phyloP scores from a whole-genome alignment of 441 rosid species.

The Populus tomentosa region DNA sequence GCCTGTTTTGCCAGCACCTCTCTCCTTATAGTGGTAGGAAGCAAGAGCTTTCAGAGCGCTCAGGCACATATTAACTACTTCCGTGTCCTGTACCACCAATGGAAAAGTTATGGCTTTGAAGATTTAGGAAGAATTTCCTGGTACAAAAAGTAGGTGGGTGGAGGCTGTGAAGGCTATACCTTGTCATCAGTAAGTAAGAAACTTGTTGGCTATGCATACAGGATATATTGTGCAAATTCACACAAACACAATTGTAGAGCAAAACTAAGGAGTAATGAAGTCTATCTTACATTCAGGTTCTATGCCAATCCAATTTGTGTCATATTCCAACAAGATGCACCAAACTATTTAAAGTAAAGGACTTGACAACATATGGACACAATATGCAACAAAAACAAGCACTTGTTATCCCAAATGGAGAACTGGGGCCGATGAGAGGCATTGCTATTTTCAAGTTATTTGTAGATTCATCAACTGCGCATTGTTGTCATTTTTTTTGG shows the following conservation, averaged over 20 bases:
- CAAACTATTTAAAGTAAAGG: not conserved
- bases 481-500: not conserved
- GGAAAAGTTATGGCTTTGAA: not conserved
- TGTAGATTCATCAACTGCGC: not conserved
- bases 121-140: not conserved
- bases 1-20: slow-evolving; percentile 55
- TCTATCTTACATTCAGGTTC: not conserved
- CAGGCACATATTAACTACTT: slow-evolving; percentile 86
- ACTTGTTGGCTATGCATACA: not conserved
- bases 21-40: slow-evolving; percentile 84
- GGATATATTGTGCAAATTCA: not conserved
- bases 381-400: not conserved
- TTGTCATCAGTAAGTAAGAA: not conserved
- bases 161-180: not conserved
- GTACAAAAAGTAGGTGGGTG: not conserved
- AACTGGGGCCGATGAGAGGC: not conserved
- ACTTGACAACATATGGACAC: not conserved
- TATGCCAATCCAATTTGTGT: not conserved
- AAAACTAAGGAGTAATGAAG: not conserved
- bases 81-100: slow-evolving; percentile 55
- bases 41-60: slow-evolving; percentile 89
- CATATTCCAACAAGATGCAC: not conserved
- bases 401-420: not conserved
- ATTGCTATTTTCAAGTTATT: not conserved
- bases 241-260: not conserved